A percentile compares a stretch with the other conserved stretches of the same genome.
Evolutionary conservation across 169 alveolate species (phyloP).

Genomic region (Plasmodium billcollinsi): DNA sequence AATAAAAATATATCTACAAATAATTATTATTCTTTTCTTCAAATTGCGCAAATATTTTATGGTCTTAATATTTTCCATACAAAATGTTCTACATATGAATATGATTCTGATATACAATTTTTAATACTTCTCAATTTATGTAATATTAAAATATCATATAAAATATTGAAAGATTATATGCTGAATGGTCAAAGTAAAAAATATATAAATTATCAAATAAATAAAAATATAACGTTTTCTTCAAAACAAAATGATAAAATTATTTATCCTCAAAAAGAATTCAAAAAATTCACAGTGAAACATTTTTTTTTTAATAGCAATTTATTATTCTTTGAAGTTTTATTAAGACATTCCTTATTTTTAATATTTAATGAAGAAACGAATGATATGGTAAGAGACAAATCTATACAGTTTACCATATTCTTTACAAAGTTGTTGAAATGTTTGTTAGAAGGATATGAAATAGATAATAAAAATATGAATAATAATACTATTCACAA

Average conservation of each 20-base stretch:
- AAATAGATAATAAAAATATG: background rate
- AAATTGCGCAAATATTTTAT: conserved; percentile 60
- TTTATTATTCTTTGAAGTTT: conserved; percentile 28
- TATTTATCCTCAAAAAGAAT: background rate
- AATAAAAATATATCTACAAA: conserved; percentile 12
- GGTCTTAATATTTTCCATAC: conserved; percentile 35
- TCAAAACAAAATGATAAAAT: background rate
- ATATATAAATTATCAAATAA: background rate
- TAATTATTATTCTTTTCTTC: conserved; percentile 65
- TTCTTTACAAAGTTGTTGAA: conserved; percentile 30
- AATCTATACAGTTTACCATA: conserved; percentile 46
- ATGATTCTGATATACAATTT: conserved; percentile 67
- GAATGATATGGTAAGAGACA: conserved; percentile 66
- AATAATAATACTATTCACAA: background rate
- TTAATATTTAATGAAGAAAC: conserved; percentile 42
- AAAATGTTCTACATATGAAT: conserved; percentile 12
- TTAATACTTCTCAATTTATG: conserved; percentile 38
- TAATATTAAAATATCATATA: conserved; percentile 27
- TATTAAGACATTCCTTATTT: conserved; percentile 66
- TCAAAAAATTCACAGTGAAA: background rate
- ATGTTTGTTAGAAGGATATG: conserved; percentile 19
- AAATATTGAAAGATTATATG: background rate
- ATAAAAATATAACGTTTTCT: background rate
- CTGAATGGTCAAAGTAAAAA: background rate
- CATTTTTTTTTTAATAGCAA: conserved; percentile 49